Percentiles rank a stretch among this genome's conserved stretches.
Conservation (phyloP, 768 basidiomycete genomes). For the Coprinopsis strossmayeri region DNA sequence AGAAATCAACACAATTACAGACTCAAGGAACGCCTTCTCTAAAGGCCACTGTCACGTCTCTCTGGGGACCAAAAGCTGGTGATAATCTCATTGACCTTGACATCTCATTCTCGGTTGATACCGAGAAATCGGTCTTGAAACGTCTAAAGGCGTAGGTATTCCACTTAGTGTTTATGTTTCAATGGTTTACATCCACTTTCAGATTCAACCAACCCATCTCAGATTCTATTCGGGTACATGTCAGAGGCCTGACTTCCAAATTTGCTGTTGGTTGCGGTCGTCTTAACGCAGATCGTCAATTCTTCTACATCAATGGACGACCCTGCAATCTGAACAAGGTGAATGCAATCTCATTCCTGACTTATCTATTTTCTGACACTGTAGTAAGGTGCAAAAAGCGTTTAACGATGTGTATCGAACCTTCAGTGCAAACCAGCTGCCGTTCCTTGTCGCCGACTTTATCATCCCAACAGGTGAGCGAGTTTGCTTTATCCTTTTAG, state of each 20-base stretch:
- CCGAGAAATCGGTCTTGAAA: constrained; percentile 49
- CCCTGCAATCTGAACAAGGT: constrained; percentile 81
- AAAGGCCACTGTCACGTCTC: constrained; percentile 55
- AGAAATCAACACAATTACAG: constrained; percentile 62
- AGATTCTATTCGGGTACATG: constrained; percentile 34
- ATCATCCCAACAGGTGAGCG: constrained; percentile 75
- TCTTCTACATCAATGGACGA: constrained; percentile 87
- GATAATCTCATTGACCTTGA: constrained; percentile 73
- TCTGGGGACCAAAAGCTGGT: constrained; percentile 83
- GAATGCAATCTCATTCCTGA: background rate
- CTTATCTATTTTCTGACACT: background rate
- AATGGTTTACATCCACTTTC: background rate
- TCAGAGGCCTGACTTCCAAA: constrained; percentile 80
- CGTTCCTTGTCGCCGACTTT: constrained; percentile 82
- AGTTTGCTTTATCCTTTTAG: constrained; percentile 16
- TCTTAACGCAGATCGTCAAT: constrained; percentile 79
- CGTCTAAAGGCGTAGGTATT: constrained; percentile 18
- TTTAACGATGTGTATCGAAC: constrained; percentile 91
- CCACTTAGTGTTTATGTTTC: background rate
- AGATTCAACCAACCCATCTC: constrained; percentile 19
- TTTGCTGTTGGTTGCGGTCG: constrained; percentile 73
- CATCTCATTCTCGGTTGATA: constrained; percentile 59
- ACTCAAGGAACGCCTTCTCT: constrained; percentile 64
- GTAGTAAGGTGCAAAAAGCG: constrained; percentile 69
- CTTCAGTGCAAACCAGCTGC: constrained; percentile 66